Evolutionary conservation across 2,329 filamentous ascomycete genomes (phyloP).

Genomic region (Alternaria tenuissima): DNA sequence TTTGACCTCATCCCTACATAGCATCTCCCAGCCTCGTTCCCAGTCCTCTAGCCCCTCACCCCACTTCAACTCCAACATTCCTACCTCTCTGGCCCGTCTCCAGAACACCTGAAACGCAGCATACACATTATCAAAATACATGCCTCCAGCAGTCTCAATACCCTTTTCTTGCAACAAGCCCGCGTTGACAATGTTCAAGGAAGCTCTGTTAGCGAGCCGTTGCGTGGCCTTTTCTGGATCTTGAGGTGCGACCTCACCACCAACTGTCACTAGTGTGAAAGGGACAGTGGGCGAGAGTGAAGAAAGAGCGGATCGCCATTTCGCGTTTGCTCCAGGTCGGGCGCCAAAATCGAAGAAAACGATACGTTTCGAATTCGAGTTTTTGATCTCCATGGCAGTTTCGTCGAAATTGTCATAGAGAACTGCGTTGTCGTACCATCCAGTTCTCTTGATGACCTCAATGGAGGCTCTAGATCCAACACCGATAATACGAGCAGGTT

Average conservation of each 20-base stretch:
- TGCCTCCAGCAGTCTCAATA: slow-evolving; percentile 25
- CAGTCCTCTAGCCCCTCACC: slow-evolving; percentile 31
- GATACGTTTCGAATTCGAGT: slow-evolving; percentile 9
- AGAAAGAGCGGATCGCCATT: slow-evolving; percentile 20
- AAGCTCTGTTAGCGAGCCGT: slow-evolving; percentile 1
- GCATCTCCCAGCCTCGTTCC: slow-evolving; percentile 33
- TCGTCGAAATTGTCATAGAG: slow-evolving; percentile 22
- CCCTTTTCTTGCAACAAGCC: slow-evolving; percentile 31
- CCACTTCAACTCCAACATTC: slow-evolving; percentile 32
- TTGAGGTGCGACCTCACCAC: slow-evolving; percentile 22
- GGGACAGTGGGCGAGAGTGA: not conserved
- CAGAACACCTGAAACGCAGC: not conserved
- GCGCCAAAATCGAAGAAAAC: slow-evolving; percentile 36
- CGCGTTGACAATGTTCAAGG: slow-evolving; percentile 29
- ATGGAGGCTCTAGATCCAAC: slow-evolving; percentile 28
- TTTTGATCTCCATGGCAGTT: slow-evolving; percentile 4
- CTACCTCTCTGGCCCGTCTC: slow-evolving; percentile 4
- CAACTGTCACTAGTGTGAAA: slow-evolving; percentile 25
- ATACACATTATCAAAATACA: slow-evolving; percentile 29
- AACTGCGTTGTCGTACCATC: slow-evolving; percentile 30
- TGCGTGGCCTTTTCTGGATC: slow-evolving; percentile 13
- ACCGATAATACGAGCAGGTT: slow-evolving; percentile 27
- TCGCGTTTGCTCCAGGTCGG: slow-evolving; percentile 15
- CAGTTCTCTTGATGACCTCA: slow-evolving; percentile 19
- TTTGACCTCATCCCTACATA: slow-evolving; percentile 32